Evolutionary conservation across 169 alveolate species (phyloP).

Genomic region (Sarcocystis neurona): DNA sequence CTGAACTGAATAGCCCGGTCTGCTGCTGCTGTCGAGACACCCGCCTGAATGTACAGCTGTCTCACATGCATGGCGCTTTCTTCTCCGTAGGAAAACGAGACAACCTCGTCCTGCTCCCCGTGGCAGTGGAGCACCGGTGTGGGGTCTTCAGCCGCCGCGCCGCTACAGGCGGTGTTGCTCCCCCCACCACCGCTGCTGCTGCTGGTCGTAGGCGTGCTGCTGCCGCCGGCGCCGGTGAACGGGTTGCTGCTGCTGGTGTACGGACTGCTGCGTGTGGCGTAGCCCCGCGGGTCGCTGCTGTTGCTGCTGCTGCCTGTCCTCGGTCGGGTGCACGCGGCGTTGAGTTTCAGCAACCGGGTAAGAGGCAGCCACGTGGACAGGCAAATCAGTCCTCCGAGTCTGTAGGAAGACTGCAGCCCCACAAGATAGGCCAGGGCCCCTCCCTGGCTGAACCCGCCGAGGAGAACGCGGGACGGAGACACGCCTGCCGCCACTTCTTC

Average conservation of each 20-base stretch:
- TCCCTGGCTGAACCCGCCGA: constrained; percentile 68
- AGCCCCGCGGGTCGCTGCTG: background rate
- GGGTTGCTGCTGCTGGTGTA: no score
- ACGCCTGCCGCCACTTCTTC: constrained; percentile 39
- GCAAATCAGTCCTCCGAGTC: constrained; percentile 57
- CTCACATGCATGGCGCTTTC: constrained; percentile 49
- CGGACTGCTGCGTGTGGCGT: no score
- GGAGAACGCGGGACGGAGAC: constrained; percentile 52
- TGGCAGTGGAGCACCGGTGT: constrained; percentile 65
- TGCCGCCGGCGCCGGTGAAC: no score
- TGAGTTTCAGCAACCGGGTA: constrained; percentile 25
- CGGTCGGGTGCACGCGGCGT: background rate
- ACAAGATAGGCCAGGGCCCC: constrained; percentile 61
- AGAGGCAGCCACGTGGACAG: constrained; percentile 64
- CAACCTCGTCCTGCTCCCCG: constrained; percentile 55
- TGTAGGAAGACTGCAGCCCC: constrained; percentile 41
- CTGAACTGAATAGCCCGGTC: constrained; percentile 21
- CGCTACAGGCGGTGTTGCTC: background rate
- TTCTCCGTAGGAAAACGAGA: constrained; percentile 47
- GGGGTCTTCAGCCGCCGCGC: constrained; percentile 31
- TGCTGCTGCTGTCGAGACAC: constrained; percentile 24
- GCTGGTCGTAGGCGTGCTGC: no score
- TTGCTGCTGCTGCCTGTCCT: background rate
- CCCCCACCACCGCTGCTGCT: no score
- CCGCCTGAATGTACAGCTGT: constrained; percentile 3